Conservation (phyloP, 139 green algal genomes). For the Chlamydomonas sp. region DNA sequence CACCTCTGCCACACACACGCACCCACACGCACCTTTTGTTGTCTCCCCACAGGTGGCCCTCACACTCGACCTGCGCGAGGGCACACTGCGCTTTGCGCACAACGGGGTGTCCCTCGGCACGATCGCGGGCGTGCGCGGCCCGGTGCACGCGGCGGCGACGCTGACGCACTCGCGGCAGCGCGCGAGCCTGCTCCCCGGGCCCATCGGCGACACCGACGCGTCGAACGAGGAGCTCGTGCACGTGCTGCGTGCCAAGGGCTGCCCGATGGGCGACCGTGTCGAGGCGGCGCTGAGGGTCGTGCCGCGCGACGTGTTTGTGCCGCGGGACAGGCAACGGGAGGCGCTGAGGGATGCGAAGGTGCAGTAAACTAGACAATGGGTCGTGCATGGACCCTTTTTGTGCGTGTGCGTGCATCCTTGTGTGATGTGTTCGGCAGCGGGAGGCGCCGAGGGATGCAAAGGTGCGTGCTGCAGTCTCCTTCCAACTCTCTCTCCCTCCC, state of each 20-base stretch:
- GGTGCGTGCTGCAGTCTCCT: too few relatives aligned
- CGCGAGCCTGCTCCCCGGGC: slow-evolving; percentile 28
- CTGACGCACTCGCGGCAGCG: slow-evolving; percentile 44
- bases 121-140: slow-evolving; percentile 47
- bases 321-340: slow-evolving; percentile 43
- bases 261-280: slow-evolving; percentile 22
- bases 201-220: slow-evolving; percentile 51
- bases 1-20: too few relatives aligned
- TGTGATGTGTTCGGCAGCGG: too few relatives aligned
- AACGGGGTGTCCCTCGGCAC: slow-evolving; percentile 43
- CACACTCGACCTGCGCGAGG: slow-evolving; percentile 46
- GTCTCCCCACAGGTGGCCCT: slow-evolving; percentile 48
- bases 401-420: too few relatives aligned
- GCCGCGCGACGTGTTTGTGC: slow-evolving; percentile 52
- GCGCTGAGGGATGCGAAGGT: slow-evolving; percentile 36
- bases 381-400: too few relatives aligned
- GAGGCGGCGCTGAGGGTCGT: slow-evolving; percentile 37
- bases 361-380: too few relatives aligned
- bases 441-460: too few relatives aligned
- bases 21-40: too few relatives aligned
- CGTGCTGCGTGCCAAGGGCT: slow-evolving; percentile 49
- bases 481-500: too few relatives aligned
- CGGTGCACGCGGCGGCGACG: slow-evolving; percentile 44
- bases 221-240: slow-evolving; percentile 58
- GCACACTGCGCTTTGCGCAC: slow-evolving; percentile 46